Base-by-base conservation (phyloP, 306 rosid genomes). In the Vachellia pachyceras region DNA sequence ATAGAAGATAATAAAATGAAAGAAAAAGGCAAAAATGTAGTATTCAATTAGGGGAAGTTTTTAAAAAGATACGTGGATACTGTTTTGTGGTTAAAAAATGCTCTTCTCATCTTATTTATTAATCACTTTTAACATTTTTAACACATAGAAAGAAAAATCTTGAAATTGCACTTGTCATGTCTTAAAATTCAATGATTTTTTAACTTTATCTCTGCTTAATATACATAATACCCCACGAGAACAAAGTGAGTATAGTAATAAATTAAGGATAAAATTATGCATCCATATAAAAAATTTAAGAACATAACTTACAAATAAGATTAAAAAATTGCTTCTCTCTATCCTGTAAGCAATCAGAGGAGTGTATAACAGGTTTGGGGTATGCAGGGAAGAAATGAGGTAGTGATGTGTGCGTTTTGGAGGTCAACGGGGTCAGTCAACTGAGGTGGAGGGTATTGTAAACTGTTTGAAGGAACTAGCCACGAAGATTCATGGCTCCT, bases 381-480 rank as follows among this genome's bases (percentile, higher is more conserved):
- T 70, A 42, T 66, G 55, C 10, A 40, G 54, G 82, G 78, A 72
- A 66, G n/a, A 49, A 29, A 29, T 13, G 8, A 18, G 18, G 18
- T 46, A 17, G 52, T 12, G 17, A 81, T 5, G 23, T 23, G 20
- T 8, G 2, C 0, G 18, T 4, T 12, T 50, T 5, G 20, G 22
- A 3, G 81, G 88, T 89, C 95, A 94, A 97, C 2, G 7, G n/a
- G 54, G 54, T 89, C 97, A 89, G 97, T 88, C 95, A 89, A 70
- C 85, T 55, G 23, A 52, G 77, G 50, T 70, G 65, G 70, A n/a
- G 14, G 77, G 54, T 44, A 6, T 55, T 37, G 86, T 86, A 69
- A 52, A 18, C 10, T 15, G 60, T n/a, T 6, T 0, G 15, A 61
- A 83, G 88, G 72, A 69, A 42, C 55, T 3, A 81, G 86, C 78